Evolutionary conservation across 768 basidiomycete genomes (phyloP).

Genomic region (Lactifluus rugatus): DNA sequence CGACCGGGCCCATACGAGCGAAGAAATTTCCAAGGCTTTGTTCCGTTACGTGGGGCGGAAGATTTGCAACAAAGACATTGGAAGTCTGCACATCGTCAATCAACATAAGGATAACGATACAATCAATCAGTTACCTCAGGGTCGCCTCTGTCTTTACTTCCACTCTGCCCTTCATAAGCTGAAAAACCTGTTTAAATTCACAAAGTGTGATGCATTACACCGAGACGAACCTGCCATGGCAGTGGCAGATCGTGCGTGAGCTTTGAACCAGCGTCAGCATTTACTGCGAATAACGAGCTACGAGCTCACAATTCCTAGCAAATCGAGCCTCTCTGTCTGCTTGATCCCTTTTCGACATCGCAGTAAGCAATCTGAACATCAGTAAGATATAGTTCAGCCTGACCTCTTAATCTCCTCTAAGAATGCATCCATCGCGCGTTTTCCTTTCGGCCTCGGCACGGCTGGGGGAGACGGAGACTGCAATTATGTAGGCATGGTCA

Average conservation of each 20-base stretch:
- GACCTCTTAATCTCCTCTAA: conserved; percentile 94
- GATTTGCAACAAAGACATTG: conserved; percentile 91
- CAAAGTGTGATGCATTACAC: neutral
- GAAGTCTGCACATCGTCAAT: conserved; percentile 53
- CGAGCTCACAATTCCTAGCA: conserved; percentile 47
- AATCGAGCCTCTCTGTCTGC: conserved; percentile 82
- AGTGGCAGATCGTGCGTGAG: conserved; percentile 70
- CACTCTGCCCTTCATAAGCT: conserved; percentile 88
- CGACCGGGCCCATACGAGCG: conserved; percentile 86
- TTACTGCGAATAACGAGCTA: neutral
- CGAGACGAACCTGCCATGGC: conserved; percentile 69
- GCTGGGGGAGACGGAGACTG: conserved; percentile 51
- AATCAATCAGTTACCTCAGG: conserved; percentile 46
- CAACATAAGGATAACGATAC: neutral
- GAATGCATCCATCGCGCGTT: conserved; percentile 92
- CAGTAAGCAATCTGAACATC: neutral
- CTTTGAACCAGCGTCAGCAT: conserved; percentile 23
- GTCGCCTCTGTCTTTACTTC: conserved; percentile 83
- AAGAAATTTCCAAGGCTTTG: conserved; percentile 83
- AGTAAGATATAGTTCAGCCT: conserved; percentile 10
- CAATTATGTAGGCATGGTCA: conserved; percentile 1
- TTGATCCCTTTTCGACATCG: conserved; percentile 58
- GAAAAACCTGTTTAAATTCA: neutral
- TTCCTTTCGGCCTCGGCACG: conserved; percentile 75
- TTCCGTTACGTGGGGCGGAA: conserved; percentile 83